Base-by-base conservation (phyloP, 768 basidiomycete genomes). In the Hygrocybe punicea region DNA sequence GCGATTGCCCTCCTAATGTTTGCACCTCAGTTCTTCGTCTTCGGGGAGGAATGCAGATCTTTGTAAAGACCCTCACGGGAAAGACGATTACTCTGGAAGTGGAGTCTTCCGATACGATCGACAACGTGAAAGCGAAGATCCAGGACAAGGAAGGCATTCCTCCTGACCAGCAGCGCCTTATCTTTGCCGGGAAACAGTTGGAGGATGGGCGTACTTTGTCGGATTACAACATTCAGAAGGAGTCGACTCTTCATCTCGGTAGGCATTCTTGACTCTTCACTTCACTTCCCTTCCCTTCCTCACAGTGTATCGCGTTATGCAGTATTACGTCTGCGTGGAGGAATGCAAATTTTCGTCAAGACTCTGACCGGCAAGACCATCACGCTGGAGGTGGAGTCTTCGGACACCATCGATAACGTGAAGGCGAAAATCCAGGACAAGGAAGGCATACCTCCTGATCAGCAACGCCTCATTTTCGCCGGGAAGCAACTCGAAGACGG, bases 401-500 rank as follows among this genome's bases (percentile, higher is more conserved):
- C 88, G 0, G 91, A 94, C 70, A 93, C 93, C 10, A 94, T 96
- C 65, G 92, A 95, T 69, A 92, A 93, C 63, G 91, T 94, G 19
- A 87, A 87, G 70, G 81, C 86, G 2, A 87, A 88, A 76, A 89
- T 90, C 17, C 87, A 89, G 62, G 89, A 91, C 67, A 89, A 88
- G 72, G 89, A 89, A 59, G 89, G 89, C 0, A 91, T 90, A 25
- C 88, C 88, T 29, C 86, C 89, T 3, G 88, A 93, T 62, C 91
- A 94, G 67, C 93, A 95, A 65, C 88, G 93, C 42, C 76, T 94
- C 47, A 93, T 89, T 69, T 96, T 95, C 62, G 93, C 93, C 47
- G 94, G 93, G 44, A 96, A 96, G 78, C 93, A 96, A 67, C 76
- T 95, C 9, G 94, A 96, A 69, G 94, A 97, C 56, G 94, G 94